These are phyloP conservation scores for Poa annua DNA, from an alignment of 176 grass and related monocot genomes.

Conservation along the genomic window DNA sequence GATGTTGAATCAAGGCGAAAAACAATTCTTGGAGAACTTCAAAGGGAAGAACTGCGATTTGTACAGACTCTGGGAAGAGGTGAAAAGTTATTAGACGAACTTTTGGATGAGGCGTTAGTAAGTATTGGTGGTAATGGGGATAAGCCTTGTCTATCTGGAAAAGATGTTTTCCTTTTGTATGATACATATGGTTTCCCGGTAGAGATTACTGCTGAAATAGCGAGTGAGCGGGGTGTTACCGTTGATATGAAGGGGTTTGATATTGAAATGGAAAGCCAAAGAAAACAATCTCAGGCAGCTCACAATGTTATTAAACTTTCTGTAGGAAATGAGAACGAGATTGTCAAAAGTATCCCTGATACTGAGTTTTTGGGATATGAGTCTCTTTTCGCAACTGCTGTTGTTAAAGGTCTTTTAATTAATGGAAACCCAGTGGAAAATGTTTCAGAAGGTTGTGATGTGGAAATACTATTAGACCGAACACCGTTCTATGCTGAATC, in stretches of 20 bases:
- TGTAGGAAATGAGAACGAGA: slow-evolving; percentile 79
- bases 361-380: slow-evolving; percentile 95
- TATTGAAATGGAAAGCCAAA: slow-evolving; percentile 96
- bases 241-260: slow-evolving; percentile 86
- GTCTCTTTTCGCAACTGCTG: slow-evolving; percentile 64
- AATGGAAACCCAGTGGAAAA: slow-evolving; percentile 74
- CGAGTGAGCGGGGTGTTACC: slow-evolving; percentile 65
- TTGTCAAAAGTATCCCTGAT: slow-evolving; percentile 72
- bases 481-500: slow-evolving; percentile 99
- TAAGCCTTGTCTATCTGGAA: slow-evolving; percentile 81
- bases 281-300: slow-evolving; percentile 89
- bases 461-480: slow-evolving; percentile 89
- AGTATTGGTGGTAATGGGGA: slow-evolving; percentile 58
- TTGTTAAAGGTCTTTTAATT: slow-evolving; percentile 82
- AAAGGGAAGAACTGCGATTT: slow-evolving; percentile 93
- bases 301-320: slow-evolving; percentile 86
- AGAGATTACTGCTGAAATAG: slow-evolving; percentile 97
- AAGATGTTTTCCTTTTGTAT: slow-evolving; percentile 92
- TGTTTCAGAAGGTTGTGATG: slow-evolving; percentile 77
- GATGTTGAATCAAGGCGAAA: slow-evolving; percentile 70
- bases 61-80: slow-evolving; percentile 93
- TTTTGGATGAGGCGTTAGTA: slow-evolving; percentile 69
- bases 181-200: slow-evolving; percentile 97
- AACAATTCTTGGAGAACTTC: slow-evolving; percentile 80
- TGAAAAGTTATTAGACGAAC: slow-evolving; percentile 87